These are phyloP conservation scores for Penstemon eatonii DNA, from an alignment of 257 asterid species.

Conservation along the genomic window DNA sequence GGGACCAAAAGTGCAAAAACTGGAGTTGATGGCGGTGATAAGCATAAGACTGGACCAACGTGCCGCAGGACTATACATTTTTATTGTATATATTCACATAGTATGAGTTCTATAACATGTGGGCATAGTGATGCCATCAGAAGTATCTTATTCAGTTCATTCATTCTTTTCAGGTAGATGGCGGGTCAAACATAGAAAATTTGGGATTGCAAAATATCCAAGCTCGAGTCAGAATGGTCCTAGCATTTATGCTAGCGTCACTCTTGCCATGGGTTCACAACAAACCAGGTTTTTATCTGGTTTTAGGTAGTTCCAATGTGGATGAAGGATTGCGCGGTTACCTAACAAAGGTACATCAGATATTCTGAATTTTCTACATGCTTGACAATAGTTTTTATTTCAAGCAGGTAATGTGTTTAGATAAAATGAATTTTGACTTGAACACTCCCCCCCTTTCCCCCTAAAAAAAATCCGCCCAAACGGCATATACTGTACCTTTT, in stretches of 20 bases:
- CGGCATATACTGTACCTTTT: conserved; percentile 15
- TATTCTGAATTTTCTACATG: conserved; percentile 1
- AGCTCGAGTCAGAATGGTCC: conserved; percentile 90
- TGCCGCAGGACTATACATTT: too few species aligned
- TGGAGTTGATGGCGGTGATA: too few species aligned
- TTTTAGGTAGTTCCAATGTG: conserved; percentile 93
- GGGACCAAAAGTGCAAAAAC: too few species aligned
- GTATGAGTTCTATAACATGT: background rate
- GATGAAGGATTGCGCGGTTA: conserved; percentile 95
- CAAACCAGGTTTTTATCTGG: conserved; percentile 93
- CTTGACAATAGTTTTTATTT: conserved; percentile 13
- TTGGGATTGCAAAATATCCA: conserved; percentile 85
- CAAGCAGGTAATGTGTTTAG: background rate
- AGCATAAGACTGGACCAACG: too few species aligned
- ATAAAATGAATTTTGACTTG: background rate
- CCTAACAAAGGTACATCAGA: conserved; percentile 70
- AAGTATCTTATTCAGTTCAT: conserved; percentile 26
- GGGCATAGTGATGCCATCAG: background rate
- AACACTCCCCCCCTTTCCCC: background rate
- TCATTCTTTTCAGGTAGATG: conserved; percentile 67
- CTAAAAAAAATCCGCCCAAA: background rate
- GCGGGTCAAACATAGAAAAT: conserved; percentile 84
- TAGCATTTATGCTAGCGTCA: conserved; percentile 94
- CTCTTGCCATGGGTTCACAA: conserved; percentile 96
- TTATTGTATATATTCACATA: background rate